Evolutionary conservation across 2,329 filamentous ascomycete genomes (phyloP).

Genomic region (Macrophomina phaseolina): DNA sequence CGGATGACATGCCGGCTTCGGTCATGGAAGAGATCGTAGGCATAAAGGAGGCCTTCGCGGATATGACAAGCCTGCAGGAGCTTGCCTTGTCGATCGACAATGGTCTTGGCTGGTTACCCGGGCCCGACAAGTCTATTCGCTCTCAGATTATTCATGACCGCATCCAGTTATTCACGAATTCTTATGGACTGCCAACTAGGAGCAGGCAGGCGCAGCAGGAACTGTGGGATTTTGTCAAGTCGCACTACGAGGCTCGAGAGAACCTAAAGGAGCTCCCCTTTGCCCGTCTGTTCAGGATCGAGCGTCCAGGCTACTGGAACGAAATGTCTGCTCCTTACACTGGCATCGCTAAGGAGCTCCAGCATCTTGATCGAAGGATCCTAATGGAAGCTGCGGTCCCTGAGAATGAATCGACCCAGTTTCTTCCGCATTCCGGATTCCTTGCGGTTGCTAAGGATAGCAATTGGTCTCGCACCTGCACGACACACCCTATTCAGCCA

Average conservation of each 20-base stretch:
- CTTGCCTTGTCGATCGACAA: conserved; percentile 72
- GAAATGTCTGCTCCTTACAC: neutral
- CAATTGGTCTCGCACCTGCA: neutral
- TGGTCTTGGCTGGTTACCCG: conserved; percentile 70
- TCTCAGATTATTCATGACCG: conserved; percentile 54
- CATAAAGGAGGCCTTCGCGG: conserved; percentile 66
- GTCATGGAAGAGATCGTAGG: conserved; percentile 67
- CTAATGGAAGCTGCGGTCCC: conserved; percentile 6
- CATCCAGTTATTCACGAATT: conserved; percentile 33
- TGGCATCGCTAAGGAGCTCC: neutral
- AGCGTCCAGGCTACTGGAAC: neutral
- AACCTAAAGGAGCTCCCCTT: neutral
- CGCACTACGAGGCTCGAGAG: neutral
- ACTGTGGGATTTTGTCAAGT: conserved; percentile 43
- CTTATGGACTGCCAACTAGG: conserved; percentile 40
- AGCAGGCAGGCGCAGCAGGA: conserved; percentile 42
- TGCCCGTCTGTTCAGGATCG: neutral
- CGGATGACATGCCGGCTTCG: conserved; percentile 63
- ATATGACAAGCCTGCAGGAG: conserved; percentile 62
- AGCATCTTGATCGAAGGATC: neutral
- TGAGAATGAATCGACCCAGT: neutral
- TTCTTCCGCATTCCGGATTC: neutral
- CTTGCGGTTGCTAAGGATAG: neutral
- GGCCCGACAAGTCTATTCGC: conserved; percentile 62
- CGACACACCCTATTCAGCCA: conserved; percentile 53